Conservation (phyloP, 2,329 filamentous ascomycete genomes). For the Beauveria rudraprayagi region DNA sequence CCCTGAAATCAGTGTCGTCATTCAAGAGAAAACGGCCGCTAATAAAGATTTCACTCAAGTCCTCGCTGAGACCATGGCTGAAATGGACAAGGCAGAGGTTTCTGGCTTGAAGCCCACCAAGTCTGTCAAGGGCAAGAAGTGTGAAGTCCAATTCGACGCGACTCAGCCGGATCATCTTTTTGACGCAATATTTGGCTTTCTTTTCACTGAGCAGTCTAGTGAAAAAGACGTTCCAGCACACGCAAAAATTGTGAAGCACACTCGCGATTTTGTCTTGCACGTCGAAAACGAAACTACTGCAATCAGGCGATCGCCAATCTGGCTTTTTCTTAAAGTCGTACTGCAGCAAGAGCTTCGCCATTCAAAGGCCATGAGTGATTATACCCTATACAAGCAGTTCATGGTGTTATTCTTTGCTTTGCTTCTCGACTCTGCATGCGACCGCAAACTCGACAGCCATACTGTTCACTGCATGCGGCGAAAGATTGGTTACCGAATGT, state of each 20-base stretch:
- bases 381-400: conserved; percentile 39
- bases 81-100: neutral
- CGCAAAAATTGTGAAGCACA: neutral
- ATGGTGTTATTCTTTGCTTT: conserved; percentile 38
- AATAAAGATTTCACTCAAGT: neutral
- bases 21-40: neutral
- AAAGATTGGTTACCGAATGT: conserved; percentile 35
- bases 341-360: conserved; percentile 28
- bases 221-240: neutral
- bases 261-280: neutral
- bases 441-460: conserved; percentile 16
- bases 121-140: neutral
- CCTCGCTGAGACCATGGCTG: neutral
- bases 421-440: conserved; percentile 23
- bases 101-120: neutral
- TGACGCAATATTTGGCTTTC: neutral
- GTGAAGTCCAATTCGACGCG: neutral
- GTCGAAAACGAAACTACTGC: neutral
- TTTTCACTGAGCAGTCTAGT: neutral
- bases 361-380: neutral
- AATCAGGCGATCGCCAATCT: conserved; percentile 36
- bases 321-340: conserved; percentile 43
- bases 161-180: neutral
- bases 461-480: conserved; percentile 31
- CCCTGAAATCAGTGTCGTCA: neutral